These are phyloP conservation scores for Talaromyces albobiverticillius DNA, from an alignment of 2,329 filamentous ascomycete species.

Conservation along the genomic window DNA sequence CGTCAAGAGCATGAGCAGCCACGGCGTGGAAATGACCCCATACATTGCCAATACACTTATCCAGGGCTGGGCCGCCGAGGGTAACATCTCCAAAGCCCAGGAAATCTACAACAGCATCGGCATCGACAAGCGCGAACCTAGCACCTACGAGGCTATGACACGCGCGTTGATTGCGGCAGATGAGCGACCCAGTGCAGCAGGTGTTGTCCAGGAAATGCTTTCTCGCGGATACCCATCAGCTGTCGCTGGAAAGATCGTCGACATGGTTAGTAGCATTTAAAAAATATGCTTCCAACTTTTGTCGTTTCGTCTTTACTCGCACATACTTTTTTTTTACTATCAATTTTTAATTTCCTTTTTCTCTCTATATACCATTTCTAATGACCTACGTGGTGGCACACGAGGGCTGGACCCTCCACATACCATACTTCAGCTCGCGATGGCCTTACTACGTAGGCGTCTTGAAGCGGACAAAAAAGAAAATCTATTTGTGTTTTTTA, in stretches of 20 bases:
- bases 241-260: conserved; percentile 89
- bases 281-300: conserved; percentile 15
- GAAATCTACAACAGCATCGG: conserved; percentile 77
- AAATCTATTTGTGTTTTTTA: neutral
- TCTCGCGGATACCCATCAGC: conserved; percentile 85
- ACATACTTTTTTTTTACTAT: too few relatives aligned
- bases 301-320: neutral
- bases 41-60: conserved; percentile 99
- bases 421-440: conserved; percentile 6
- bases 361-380: conserved; percentile 10
- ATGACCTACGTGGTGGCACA: conserved; percentile 12
- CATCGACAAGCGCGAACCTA: conserved; percentile 80
- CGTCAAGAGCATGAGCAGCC: conserved; percentile 70
- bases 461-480: neutral
- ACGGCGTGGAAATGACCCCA: conserved; percentile 79
- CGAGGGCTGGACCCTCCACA: conserved; percentile 15
- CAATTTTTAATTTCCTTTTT: neutral
- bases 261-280: conserved; percentile 69
- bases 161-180: conserved; percentile 84
- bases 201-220: conserved; percentile 84
- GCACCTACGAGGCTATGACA: conserved; percentile 98
- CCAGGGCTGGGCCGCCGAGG: conserved; percentile 88
- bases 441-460: conserved; percentile 2
- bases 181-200: conserved; percentile 71
- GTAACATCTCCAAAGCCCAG: conserved; percentile 74